Conservation (phyloP, 169 alveolate genomes). For the Cryptosporidium muris region DNA sequence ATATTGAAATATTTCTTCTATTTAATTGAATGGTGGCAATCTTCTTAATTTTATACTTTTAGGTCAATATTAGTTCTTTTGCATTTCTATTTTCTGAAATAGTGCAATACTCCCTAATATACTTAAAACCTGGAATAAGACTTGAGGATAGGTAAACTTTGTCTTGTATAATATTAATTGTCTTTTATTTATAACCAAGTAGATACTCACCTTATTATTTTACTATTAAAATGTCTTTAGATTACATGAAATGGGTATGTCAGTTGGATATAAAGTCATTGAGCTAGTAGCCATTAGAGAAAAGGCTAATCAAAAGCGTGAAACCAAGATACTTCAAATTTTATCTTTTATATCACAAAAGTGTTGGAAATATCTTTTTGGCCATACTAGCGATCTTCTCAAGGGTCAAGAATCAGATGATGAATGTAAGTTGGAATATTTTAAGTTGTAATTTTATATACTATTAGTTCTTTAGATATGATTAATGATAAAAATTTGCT, state of each 20-base stretch:
- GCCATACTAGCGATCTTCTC: constrained; percentile 82
- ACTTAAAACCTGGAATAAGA: constrained; percentile 78
- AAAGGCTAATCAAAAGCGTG: constrained; percentile 76
- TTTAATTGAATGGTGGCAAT: not conserved
- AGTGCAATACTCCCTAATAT: constrained; percentile 79
- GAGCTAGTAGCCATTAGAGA: constrained; percentile 77
- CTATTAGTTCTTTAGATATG: constrained; percentile 71
- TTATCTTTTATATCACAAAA: constrained; percentile 79
- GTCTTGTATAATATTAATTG: not conserved
- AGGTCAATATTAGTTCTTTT: constrained; percentile 79
- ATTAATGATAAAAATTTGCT: constrained; percentile 79
- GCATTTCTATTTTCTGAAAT: constrained; percentile 81
- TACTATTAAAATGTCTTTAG: constrained; percentile 6
- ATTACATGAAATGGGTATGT: constrained; percentile 81
- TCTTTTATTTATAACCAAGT: not conserved
- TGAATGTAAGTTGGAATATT: constrained; percentile 74
- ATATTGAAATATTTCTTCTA: not conserved
- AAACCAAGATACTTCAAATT: constrained; percentile 75
- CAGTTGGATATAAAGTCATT: constrained; percentile 80
- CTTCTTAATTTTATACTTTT: not conserved
- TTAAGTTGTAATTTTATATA: not conserved
- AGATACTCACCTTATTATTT: not conserved
- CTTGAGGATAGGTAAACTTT: constrained; percentile 78
- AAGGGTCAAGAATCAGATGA: constrained; percentile 81
- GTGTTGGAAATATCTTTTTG: constrained; percentile 80